These are phyloP conservation scores for Mycena chlorophos DNA, from an alignment of 768 basidiomycete genomes.

Conservation along the genomic window DNA sequence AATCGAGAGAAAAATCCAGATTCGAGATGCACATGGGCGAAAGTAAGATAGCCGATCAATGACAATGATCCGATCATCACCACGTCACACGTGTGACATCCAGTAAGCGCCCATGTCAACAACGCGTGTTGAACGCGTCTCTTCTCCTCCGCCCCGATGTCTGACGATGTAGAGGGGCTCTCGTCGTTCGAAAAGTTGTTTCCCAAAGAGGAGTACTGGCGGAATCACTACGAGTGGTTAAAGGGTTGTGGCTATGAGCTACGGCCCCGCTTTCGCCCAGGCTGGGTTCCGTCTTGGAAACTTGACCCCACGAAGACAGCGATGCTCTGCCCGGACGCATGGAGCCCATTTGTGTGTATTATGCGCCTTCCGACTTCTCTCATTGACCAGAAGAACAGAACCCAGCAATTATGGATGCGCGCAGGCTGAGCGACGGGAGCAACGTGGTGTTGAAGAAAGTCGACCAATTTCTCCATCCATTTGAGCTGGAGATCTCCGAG, in stretches of 20 bases:
- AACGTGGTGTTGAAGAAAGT: conserved; percentile 25
- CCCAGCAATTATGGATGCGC: conserved; percentile 24
- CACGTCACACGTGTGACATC: too few relatives aligned
- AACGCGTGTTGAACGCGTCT: too few relatives aligned
- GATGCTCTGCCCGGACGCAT: conserved; percentile 5
- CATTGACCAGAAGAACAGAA: not conserved
- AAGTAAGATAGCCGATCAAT: too few relatives aligned
- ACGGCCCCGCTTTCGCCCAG: conserved; percentile 26
- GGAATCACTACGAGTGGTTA: conserved; percentile 17
- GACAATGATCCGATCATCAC: too few relatives aligned
- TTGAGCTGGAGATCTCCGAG: conserved; percentile 24
- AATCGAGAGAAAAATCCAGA: too few relatives aligned
- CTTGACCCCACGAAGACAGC: not conserved
- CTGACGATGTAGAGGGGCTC: too few relatives aligned
- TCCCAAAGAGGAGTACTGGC: conserved; percentile 26
- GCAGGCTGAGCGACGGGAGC: conserved; percentile 18
- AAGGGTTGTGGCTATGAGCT: conserved; percentile 25
- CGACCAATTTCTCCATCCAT: conserved; percentile 9
- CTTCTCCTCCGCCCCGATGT: too few relatives aligned
- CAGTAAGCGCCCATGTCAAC: too few relatives aligned
- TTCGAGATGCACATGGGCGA: too few relatives aligned
- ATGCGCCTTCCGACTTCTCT: conserved; percentile 15
- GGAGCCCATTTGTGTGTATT: conserved; percentile 18
- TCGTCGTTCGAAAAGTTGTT: too few relatives aligned
- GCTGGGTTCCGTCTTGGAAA: conserved; percentile 34